phyloP scores from a whole-genome alignment of 2,329 filamentous ascomycete genomes.

The Chrysoporthe austroafricana region DNA sequence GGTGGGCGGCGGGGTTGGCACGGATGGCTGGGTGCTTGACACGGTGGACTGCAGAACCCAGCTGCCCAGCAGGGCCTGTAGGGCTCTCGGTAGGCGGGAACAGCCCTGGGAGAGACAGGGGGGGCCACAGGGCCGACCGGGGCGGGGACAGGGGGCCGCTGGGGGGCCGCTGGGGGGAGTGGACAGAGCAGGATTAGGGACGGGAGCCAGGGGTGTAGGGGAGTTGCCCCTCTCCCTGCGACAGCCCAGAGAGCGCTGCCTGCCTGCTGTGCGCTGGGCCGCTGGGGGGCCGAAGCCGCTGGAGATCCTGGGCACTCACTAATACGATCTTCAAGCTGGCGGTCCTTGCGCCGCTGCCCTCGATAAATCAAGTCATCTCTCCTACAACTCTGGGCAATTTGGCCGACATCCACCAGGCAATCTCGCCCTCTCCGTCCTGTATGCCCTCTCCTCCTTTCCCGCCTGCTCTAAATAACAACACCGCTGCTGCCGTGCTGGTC shows the following conservation, averaged over 20 bases:
- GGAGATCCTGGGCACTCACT: slow-evolving; percentile 4
- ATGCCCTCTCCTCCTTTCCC: slow-evolving; percentile 12
- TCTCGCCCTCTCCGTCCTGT: slow-evolving; percentile 28
- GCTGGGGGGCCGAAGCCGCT: background rate
- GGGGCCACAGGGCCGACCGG: background rate
- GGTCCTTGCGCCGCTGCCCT: background rate
- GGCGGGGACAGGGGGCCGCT: background rate
- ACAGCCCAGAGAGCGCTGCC: background rate
- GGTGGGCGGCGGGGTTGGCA: slow-evolving; percentile 1
- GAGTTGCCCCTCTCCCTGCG: background rate
- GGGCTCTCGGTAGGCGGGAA: slow-evolving; percentile 6
- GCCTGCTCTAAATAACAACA: slow-evolving; percentile 7
- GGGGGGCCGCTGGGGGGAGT: too few species aligned
- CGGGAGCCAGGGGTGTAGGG: background rate
- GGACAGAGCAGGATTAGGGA: background rate
- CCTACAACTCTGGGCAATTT: slow-evolving; percentile 27
- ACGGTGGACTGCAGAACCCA: too few species aligned
- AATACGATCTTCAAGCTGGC: slow-evolving; percentile 6
- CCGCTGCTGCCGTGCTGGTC: slow-evolving; percentile 7
- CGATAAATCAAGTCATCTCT: slow-evolving; percentile 22
- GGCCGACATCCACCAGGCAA: slow-evolving; percentile 28
- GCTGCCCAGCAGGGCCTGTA: background rate
- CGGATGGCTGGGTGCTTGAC: slow-evolving; percentile 2
- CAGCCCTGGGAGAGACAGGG: slow-evolving; percentile 2
- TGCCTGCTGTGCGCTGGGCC: background rate